Percentiles rank a stretch among this genome's conserved stretches.
phyloP scores from a whole-genome alignment of 2,329 filamentous ascomycete genomes.

The Calonectria pauciramosa region DNA sequence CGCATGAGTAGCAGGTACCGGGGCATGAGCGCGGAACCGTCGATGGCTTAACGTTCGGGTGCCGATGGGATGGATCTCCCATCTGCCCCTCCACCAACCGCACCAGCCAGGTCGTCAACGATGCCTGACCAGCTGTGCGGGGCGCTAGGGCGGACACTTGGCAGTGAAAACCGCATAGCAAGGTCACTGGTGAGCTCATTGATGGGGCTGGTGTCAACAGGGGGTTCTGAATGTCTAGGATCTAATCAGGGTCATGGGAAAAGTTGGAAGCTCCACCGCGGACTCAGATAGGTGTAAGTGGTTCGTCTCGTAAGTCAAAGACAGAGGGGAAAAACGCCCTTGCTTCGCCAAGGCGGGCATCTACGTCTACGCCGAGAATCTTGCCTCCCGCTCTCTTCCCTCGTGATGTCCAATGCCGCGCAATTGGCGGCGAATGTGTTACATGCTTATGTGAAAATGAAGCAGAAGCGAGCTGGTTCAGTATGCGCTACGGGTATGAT shows the following conservation, averaged over 20 bases:
- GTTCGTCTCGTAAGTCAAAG: neutral
- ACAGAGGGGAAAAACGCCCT: neutral
- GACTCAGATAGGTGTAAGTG: conserved; percentile 24
- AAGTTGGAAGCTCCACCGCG: conserved; percentile 22
- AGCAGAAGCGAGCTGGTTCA: conserved; percentile 18
- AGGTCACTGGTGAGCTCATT: conserved; percentile 21
- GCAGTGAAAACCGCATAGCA: neutral
- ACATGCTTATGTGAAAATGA: neutral
- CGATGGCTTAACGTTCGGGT: conserved; percentile 33
- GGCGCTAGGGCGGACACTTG: conserved; percentile 20
- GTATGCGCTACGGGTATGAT: neutral
- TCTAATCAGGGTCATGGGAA: neutral
- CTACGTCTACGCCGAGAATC: neutral
- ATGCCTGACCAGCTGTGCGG: conserved; percentile 25
- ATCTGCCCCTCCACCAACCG: conserved; percentile 6
- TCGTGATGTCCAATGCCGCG: neutral
- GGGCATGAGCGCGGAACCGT: conserved; percentile 22
- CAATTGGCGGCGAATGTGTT: neutral
- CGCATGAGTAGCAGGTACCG: conserved; percentile 25
- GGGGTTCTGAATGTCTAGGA: conserved; percentile 11
- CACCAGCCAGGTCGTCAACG: neutral
- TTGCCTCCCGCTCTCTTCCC: neutral
- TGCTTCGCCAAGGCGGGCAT: neutral
- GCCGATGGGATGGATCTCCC: conserved; percentile 29
- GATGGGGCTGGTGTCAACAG: conserved; percentile 19